Percentiles rank a stretch among this genome's conserved stretches.
These are phyloP conservation scores for Hypoxylon rickii DNA, from an alignment of 495 filamentous ascomycete species.

Conservation along the genomic window DNA sequence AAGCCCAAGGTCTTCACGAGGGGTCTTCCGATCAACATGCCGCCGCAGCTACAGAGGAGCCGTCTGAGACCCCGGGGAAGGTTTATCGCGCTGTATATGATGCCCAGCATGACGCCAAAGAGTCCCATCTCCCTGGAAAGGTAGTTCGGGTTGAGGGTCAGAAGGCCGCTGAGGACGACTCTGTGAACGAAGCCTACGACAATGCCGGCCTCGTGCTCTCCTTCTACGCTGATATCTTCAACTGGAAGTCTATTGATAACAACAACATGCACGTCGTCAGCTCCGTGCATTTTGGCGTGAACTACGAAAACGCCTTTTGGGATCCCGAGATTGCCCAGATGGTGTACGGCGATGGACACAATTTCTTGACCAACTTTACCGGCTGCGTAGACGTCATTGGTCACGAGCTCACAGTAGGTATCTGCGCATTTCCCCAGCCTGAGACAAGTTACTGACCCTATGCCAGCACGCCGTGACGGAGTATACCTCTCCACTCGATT, in stretches of 20 bases:
- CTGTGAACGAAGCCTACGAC: conserved; percentile 47
- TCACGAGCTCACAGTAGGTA: conserved; percentile 51
- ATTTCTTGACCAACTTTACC: conserved; percentile 48
- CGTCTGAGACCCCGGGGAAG: conserved; percentile 18
- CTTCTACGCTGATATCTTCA: conserved; percentile 50
- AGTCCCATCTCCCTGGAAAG: conserved; percentile 42
- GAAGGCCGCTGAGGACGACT: conserved; percentile 35
- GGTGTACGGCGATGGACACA: conserved; percentile 55
- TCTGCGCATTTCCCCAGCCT: not conserved
- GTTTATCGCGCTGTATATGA: conserved; percentile 48
- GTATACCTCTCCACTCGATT: conserved; percentile 48
- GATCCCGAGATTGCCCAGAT: conserved; percentile 41
- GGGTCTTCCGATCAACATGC: conserved; percentile 14
- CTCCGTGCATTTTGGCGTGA: conserved; percentile 48
- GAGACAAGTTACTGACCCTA: not conserved
- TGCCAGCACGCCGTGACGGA: conserved; percentile 51
- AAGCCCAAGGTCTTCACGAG: conserved; percentile 28
- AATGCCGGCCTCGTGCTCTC: conserved; percentile 47
- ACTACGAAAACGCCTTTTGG: conserved; percentile 52
- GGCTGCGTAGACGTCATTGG: conserved; percentile 54
- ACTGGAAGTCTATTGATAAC: conserved; percentile 52
- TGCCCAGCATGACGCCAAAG: conserved; percentile 38
- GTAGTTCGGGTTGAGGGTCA: conserved; percentile 48
- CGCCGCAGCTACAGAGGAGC: not conserved
- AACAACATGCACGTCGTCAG: conserved; percentile 47